Conservation (phyloP, 176 grass and related monocot genomes). For the Dactylis glomerata region DNA sequence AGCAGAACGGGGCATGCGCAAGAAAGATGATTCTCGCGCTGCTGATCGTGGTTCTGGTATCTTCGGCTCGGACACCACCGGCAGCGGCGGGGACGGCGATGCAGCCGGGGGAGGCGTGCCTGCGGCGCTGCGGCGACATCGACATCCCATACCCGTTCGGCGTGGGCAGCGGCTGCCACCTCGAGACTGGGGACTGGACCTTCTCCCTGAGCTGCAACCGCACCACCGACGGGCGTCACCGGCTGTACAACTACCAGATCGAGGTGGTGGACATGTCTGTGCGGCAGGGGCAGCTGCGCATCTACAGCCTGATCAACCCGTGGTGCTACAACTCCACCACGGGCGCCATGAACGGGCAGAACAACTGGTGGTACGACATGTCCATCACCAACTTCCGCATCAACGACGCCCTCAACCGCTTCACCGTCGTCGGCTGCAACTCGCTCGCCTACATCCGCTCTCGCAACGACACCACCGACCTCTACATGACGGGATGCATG, state of each 20-base stretch:
- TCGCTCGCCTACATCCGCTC: constrained; percentile 47
- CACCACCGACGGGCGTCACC: not conserved
- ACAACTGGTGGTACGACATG: constrained; percentile 45
- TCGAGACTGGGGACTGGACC: constrained; percentile 51
- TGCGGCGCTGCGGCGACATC: constrained; percentile 44
- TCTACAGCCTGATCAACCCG: constrained; percentile 38
- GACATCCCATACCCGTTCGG: constrained; percentile 82
- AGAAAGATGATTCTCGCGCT: constrained; percentile 2
- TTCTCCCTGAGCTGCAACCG: constrained; percentile 48
- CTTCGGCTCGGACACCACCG: not conserved
- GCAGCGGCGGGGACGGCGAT: constrained; percentile 7
- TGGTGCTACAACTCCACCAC: constrained; percentile 54
- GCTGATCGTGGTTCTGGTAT: not conserved
- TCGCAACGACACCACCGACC: not conserved
- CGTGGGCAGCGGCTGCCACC: constrained; percentile 51
- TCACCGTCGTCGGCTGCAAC: constrained; percentile 76
- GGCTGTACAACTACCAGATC: constrained; percentile 47
- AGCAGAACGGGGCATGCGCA: not conserved
- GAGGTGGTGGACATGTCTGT: constrained; percentile 50
- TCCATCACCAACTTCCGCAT: constrained; percentile 52
- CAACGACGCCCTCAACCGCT: constrained; percentile 55
- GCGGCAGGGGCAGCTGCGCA: constrained; percentile 27
- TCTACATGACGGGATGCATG: constrained; percentile 56
- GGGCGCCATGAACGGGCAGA: not conserved
- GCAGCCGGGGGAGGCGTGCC: constrained; percentile 34